A percentile compares a stretch with the other conserved stretches of the same genome.
phyloP scores from a whole-genome alignment of 2,329 filamentous ascomycete genomes.

The Penicillium sp. region DNA sequence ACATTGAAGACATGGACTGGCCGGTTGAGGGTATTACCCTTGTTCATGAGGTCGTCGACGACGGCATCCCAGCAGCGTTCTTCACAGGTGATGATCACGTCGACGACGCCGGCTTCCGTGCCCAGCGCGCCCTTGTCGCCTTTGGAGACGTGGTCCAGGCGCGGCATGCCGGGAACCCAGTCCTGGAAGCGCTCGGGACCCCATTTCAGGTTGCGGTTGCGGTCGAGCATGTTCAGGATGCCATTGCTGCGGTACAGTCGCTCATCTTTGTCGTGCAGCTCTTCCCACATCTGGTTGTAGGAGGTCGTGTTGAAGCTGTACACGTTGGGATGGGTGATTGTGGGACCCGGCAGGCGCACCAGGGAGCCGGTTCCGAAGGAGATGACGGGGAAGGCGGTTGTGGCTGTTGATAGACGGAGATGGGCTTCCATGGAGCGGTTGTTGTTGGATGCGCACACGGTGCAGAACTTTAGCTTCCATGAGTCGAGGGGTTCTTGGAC shows the following conservation, averaged over 20 bases:
- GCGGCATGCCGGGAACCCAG: conserved; percentile 82
- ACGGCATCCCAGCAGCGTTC: conserved; percentile 98
- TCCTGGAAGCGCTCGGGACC: conserved; percentile 97
- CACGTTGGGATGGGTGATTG: conserved; percentile 89
- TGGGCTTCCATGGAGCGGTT: conserved; percentile 99
- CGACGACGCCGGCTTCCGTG: conserved; percentile 82
- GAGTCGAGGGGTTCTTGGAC: conserved; percentile 38
- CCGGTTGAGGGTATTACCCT: conserved; percentile 80
- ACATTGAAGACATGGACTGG: conserved; percentile 98
- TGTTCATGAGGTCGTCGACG: conserved; percentile 81
- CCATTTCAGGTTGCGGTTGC: conserved; percentile 89
- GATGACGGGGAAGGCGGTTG: conserved; percentile 88
- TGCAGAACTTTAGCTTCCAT: conserved; percentile 94
- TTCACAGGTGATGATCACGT: conserved; percentile 94
- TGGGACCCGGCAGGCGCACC: conserved; percentile 86
- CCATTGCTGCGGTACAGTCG: conserved; percentile 88
- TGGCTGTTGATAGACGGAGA: conserved; percentile 75
- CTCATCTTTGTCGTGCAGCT: conserved; percentile 79
- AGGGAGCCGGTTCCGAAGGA: conserved; percentile 96
- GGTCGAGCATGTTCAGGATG: conserved; percentile 88
- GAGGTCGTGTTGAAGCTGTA: conserved; percentile 98
- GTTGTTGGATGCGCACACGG: conserved; percentile 97
- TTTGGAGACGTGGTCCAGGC: conserved; percentile 64
- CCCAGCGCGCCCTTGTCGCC: conserved; percentile 73
- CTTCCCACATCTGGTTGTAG: conserved; percentile 90